Evolutionary conservation across 1,139 yeast species (phyloP), one percentile per base, ranked within the genome.

Genomic region (Maudiozyma humilis): DNA sequence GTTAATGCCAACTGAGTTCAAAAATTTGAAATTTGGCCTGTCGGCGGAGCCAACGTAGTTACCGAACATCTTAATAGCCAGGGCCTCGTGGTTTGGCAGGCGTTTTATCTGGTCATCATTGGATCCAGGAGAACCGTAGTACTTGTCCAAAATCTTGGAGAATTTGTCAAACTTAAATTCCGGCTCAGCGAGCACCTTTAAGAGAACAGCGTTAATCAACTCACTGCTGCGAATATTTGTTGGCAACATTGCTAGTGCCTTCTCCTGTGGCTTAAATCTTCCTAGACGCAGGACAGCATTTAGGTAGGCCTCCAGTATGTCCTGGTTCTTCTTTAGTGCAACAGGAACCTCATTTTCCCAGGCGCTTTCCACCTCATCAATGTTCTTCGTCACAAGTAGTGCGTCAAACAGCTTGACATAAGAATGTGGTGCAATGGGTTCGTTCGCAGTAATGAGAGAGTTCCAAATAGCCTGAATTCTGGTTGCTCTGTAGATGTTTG

Each of bases 391-490:
- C 12, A 36, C 39, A 3, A 46, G 47, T 10, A 60, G 46, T 1
- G 62, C 55, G 20, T 46, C 43, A 7, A 60, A 36, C 27, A 60
- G 44, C 7, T 52, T 42, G n/a, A 49, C 46, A 39, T 51, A 60
- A 3, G 62, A 55, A 6, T 46, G 45, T 3, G 50, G 46, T 5
- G 44, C 35, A 4, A 47, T 51, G 10, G 41, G 35, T 6, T 30
- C 32, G 4, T 32, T 29, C 18, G 36, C 10, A 36, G 53, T 53
- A 17, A 59, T 50, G n/a, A 52, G 44, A 32, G 58, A 49, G 42
- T 60, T 60, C 65, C 65, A 60, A 33, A 60, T 51, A 5, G 64
- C 64, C 43, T 57, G 50, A 34, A 59, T 51, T 46, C 62, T 53
- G 31, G 50, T 46, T 31, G 52, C 33, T 39, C 47, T 53, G 29